A percentile compares a stretch with the other conserved stretches of the same genome.
Conservation (phyloP, 805 yeast genomes). For the Candida gorgasii region DNA sequence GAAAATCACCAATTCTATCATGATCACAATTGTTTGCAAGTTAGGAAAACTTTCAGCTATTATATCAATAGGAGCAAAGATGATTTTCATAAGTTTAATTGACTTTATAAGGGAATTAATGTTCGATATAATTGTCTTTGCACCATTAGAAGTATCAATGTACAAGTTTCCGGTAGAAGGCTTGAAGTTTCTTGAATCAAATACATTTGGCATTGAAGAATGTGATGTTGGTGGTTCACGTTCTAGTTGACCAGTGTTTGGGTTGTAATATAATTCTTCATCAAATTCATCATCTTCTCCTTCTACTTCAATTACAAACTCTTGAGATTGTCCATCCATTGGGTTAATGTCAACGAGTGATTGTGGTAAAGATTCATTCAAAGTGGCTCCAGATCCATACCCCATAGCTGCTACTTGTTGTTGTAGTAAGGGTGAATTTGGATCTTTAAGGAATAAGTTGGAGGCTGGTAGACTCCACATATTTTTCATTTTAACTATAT, state of each 20-base stretch:
- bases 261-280: constrained; percentile 33
- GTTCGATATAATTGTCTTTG: constrained; percentile 29
- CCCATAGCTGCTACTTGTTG: neutral
- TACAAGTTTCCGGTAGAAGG: neutral
- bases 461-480: constrained; percentile 37
- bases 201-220: constrained; percentile 15
- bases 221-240: constrained; percentile 24
- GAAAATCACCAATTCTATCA: constrained; percentile 38
- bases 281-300: constrained; percentile 19
- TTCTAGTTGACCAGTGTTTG: constrained; percentile 33
- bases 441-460: constrained; percentile 14
- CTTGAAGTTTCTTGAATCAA: neutral
- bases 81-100: constrained; percentile 34
- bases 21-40: constrained; percentile 40
- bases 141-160: constrained; percentile 18
- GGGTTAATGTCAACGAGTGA: constrained; percentile 11
- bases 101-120: constrained; percentile 34
- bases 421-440: constrained; percentile 2
- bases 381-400: constrained; percentile 7
- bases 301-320: constrained; percentile 30
- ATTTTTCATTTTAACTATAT: constrained; percentile 21
- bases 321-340: constrained; percentile 19
- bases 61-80: constrained; percentile 43
- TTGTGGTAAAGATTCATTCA: constrained; percentile 17
- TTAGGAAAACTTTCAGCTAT: constrained; percentile 38